Percentiles rank a stretch among this genome's conserved stretches.
Evolutionary conservation across 2,329 filamentous ascomycete species (phyloP).

Genomic region (Arthrobotrys entomopaga): DNA sequence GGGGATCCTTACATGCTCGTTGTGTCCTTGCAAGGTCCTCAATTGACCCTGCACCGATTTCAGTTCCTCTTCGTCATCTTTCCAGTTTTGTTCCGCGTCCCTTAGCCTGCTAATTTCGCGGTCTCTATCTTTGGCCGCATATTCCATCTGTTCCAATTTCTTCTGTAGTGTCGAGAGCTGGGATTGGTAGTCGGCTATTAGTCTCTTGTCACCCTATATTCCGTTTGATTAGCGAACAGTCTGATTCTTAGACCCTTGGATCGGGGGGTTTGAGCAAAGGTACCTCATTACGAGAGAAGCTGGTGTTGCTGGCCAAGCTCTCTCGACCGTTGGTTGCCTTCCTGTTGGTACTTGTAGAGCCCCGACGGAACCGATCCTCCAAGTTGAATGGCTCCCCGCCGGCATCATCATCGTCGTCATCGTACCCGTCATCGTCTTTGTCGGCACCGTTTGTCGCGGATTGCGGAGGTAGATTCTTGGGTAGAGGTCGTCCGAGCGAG

Average conservation of each 20-base stretch:
- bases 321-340: conserved; percentile 63
- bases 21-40: conserved; percentile 30
- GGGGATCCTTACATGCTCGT: conserved; percentile 33
- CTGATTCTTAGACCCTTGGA: conserved; percentile 1
- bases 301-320: conserved; percentile 64
- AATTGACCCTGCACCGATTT: conserved; percentile 52
- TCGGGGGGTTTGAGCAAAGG: not conserved
- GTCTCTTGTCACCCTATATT: conserved; percentile 72
- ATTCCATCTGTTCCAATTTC: conserved; percentile 78
- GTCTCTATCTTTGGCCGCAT: conserved; percentile 75
- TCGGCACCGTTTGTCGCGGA: conserved; percentile 17
- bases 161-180: conserved; percentile 79
- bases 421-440: conserved; percentile 82
- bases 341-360: conserved; percentile 51
- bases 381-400: conserved; percentile 73
- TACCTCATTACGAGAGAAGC: conserved; percentile 62
- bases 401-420: conserved; percentile 72
- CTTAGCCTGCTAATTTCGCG: conserved; percentile 72
- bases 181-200: conserved; percentile 80
- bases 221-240: conserved; percentile 58
- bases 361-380: conserved; percentile 62
- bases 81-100: conserved; percentile 67
- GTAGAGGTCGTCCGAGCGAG: conserved; percentile 72
- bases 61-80: conserved; percentile 63
- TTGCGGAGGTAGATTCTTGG: conserved; percentile 84